These are phyloP conservation scores for Rubus parviflorus DNA, from an alignment of 306 rosid genomes.

Conservation along the genomic window DNA sequence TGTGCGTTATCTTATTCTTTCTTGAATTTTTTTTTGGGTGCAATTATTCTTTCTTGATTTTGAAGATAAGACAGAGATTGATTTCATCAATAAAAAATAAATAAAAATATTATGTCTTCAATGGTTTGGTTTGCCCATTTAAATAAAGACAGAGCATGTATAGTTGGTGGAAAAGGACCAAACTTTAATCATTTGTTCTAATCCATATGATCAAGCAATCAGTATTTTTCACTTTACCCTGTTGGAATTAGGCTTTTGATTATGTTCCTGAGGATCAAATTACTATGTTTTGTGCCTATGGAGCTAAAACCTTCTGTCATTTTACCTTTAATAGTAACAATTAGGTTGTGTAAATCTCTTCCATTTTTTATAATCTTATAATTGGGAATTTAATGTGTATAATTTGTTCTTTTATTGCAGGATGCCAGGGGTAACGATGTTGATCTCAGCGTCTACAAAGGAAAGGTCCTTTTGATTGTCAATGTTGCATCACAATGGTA, in stretches of 20 bases:
- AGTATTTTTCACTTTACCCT: too few relatives aligned
- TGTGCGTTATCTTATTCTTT: neutral
- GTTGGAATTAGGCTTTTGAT: too few relatives aligned
- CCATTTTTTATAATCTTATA: neutral
- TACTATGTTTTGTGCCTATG: too few relatives aligned
- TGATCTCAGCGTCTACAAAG: slow-evolving; percentile 81
- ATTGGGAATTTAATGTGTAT: neutral
- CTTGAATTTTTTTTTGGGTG: too few relatives aligned
- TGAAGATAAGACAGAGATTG: neutral
- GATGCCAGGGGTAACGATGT: slow-evolving; percentile 89
- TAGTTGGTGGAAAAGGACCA: neutral
- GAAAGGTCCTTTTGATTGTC: slow-evolving; percentile 84
- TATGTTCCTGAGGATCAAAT: too few relatives aligned
- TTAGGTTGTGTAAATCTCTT: neutral
- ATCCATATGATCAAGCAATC: neutral
- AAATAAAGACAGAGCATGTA: neutral
- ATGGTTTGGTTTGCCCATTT: neutral
- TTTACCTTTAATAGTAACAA: neutral
- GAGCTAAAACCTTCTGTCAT: neutral
- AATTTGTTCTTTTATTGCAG: slow-evolving; percentile 37
- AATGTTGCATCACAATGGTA: slow-evolving; percentile 99
- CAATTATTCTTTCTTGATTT: neutral
- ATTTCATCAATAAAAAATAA: neutral
- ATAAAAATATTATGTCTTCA: neutral
- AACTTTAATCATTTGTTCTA: neutral